Evolutionary conservation across 768 basidiomycete genomes (phyloP).

Genomic region (Pleurotus eryngii): DNA sequence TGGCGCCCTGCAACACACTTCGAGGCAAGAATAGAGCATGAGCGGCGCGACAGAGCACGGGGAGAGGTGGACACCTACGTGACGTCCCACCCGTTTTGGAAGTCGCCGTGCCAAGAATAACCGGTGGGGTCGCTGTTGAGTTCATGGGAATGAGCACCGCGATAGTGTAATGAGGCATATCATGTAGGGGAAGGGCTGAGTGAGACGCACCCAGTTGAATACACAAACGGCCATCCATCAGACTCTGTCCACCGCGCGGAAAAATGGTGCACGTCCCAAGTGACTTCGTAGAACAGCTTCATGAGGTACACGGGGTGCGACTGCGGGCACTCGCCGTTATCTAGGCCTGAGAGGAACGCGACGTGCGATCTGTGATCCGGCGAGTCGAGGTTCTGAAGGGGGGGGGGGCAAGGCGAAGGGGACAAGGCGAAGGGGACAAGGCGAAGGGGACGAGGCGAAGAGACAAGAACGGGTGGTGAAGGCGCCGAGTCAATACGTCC

Average conservation of each 20-base stretch:
- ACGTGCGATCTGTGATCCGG: conserved; percentile 32
- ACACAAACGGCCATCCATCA: conserved; percentile 40
- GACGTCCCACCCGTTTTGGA: conserved; percentile 50
- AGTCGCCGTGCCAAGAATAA: conserved; percentile 45
- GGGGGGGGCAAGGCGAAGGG: no score
- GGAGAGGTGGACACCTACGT: conserved; percentile 11
- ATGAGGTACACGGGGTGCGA: conserved; percentile 35
- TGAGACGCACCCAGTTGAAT: conserved; percentile 36
- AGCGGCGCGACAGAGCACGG: no score
- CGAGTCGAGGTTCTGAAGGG: conserved; percentile 34
- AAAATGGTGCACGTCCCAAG: conserved; percentile 35
- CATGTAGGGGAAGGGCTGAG: no score
- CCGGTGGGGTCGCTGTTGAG: conserved; percentile 46
- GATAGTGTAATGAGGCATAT: no score
- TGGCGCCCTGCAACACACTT: conserved; percentile 40
- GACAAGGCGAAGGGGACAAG: no score
- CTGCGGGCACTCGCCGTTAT: conserved; percentile 35
- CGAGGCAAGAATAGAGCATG: no score
- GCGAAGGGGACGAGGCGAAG: no score
- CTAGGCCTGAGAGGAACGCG: conserved; percentile 25
- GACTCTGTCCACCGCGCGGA: conserved; percentile 31
- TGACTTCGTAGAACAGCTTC: conserved; percentile 39
- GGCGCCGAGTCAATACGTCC: no score
- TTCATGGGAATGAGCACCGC: no score
- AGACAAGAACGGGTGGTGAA: no score